phyloP scores from a whole-genome alignment of 306 rosid genomes.

The Cotoneaster glaucophyllus region DNA sequence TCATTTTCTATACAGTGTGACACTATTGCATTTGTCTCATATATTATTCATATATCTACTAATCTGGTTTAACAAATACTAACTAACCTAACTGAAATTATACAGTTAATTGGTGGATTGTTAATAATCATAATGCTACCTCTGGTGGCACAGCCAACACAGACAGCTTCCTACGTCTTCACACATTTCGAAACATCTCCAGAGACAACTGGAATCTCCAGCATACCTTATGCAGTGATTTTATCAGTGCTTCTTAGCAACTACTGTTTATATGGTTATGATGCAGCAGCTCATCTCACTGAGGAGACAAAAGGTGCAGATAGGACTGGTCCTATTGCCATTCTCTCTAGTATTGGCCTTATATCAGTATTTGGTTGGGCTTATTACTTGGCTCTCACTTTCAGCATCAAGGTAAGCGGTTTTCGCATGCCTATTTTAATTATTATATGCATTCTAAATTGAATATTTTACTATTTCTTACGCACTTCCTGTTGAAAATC shows the following conservation, averaged over 20 bases:
- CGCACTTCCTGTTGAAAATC: too few relatives aligned
- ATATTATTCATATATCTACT: too few relatives aligned
- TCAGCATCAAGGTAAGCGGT: background rate
- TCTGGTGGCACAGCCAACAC: constrained; percentile 15
- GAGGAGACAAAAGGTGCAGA: constrained; percentile 28
- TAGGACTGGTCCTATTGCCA: constrained; percentile 15
- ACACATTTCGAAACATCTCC: constrained; percentile 25
- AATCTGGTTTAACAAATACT: background rate
- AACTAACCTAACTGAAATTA: background rate
- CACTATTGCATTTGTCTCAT: too few relatives aligned
- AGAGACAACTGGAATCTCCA: constrained; percentile 7
- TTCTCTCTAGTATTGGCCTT: constrained; percentile 16
- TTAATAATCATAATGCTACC: constrained; percentile 16
- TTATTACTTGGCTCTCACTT: constrained; percentile 11
- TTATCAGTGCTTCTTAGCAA: constrained; percentile 18
- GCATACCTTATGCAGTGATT: constrained; percentile 24
- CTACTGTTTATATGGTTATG: constrained; percentile 17
- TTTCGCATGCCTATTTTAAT: background rate
- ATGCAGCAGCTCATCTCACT: constrained; percentile 24
- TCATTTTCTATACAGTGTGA: too few relatives aligned
- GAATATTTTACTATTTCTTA: background rate
- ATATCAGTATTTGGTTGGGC: constrained; percentile 21
- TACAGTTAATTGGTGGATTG: constrained; percentile 21
- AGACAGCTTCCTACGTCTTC: constrained; percentile 18
- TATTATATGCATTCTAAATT: background rate